phyloP scores from a whole-genome alignment of 2,329 filamentous ascomycete genomes.

The Ascochyta viciae-villosae region DNA sequence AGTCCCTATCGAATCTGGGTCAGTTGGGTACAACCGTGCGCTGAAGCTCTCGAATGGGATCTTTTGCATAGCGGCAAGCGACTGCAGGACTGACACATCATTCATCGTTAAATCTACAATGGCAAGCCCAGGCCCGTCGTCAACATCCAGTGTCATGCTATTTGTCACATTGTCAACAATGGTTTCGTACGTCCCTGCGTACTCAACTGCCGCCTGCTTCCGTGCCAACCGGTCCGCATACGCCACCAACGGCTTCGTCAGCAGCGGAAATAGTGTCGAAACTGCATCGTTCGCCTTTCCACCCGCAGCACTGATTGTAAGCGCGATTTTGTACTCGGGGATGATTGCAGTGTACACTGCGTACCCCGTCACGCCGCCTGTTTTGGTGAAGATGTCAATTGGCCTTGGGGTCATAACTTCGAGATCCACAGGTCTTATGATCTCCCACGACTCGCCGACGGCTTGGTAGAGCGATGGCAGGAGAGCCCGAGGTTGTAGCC shows the following conservation, averaged over 20 bases:
- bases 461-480: constrained; percentile 29
- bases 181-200: constrained; percentile 29
- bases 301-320: constrained; percentile 34
- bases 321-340: constrained; percentile 33
- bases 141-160: constrained; percentile 20
- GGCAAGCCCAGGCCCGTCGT: constrained; percentile 33
- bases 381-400: constrained; percentile 36
- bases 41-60: constrained; percentile 19
- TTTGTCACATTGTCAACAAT: not conserved
- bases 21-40: constrained; percentile 32
- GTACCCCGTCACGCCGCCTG: constrained; percentile 34
- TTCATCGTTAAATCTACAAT: constrained; percentile 26
- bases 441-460: constrained; percentile 40
- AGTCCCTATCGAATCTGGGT: constrained; percentile 24
- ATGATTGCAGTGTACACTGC: constrained; percentile 27
- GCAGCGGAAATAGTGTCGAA: constrained; percentile 19
- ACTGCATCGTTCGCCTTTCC: constrained; percentile 17
- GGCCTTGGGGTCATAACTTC: constrained; percentile 24
- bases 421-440: constrained; percentile 29
- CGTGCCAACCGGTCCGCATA: constrained; percentile 31
- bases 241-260: constrained; percentile 24
- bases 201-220: constrained; percentile 24
- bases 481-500: constrained; percentile 33
- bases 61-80: constrained; percentile 20
- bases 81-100: constrained; percentile 21